Conservation (phyloP, 2,329 filamentous ascomycete genomes). For the Xylariaceae sp. region DNA sequence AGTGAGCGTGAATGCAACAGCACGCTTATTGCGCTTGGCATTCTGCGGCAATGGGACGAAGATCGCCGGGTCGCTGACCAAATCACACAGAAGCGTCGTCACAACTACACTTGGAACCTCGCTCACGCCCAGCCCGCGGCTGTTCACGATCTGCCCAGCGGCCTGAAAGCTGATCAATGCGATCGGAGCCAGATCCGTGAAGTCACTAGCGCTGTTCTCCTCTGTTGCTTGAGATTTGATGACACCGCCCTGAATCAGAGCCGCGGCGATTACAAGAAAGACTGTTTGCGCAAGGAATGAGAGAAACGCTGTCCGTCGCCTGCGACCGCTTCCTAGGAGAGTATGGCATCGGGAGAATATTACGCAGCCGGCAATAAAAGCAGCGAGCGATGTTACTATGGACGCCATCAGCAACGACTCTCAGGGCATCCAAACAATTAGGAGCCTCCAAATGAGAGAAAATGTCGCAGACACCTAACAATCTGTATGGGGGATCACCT, state of each 20-base stretch:
- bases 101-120: constrained; percentile 55
- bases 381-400: constrained; percentile 37
- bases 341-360: constrained; percentile 35
- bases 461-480: background rate
- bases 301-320: constrained; percentile 25
- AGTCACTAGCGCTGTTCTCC: constrained; percentile 23
- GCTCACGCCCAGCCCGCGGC: constrained; percentile 46
- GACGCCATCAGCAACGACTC: background rate
- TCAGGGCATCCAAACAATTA: background rate
- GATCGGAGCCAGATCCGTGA: constrained; percentile 30
- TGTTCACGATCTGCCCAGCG: constrained; percentile 53
- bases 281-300: constrained; percentile 28
- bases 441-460: background rate
- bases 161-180: constrained; percentile 51
- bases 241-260: constrained; percentile 27
- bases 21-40: constrained; percentile 46
- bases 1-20: constrained; percentile 39
- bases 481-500: constrained; percentile 2
- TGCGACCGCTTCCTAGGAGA: constrained; percentile 24
- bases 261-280: constrained; percentile 24
- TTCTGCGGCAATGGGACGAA: constrained; percentile 42
- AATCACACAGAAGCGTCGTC: constrained; percentile 51
- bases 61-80: constrained; percentile 48
- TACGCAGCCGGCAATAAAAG: constrained; percentile 38
- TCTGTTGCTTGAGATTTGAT: constrained; percentile 26